Base-by-base conservation (phyloP, 139 green algal species). In the Desmodesmus armatus region DNA sequence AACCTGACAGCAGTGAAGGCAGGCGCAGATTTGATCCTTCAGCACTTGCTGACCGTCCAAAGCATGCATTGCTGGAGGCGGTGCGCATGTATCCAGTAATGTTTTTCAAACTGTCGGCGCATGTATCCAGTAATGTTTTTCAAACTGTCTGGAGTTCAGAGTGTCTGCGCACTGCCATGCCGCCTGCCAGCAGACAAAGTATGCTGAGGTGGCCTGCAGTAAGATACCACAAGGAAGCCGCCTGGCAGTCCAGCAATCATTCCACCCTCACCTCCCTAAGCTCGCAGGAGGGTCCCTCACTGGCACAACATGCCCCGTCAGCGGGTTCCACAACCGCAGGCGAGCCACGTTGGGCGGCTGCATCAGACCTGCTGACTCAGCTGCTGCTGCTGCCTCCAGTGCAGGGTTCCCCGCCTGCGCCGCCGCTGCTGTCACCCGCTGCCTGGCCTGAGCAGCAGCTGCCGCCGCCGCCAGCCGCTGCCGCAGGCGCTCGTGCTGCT, bases 281-380 rank as follows among this genome's bases (percentile, higher is more conserved):
- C 73, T 94, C 90, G 13, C 85, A 89, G 5, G 88, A 85, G 81
- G 31, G 78, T 94, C 91, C 63, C 88, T 90, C 3, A 88, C 78
- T 35, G 75, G 75, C 23, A 81, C 81, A 60, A 81, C 87, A 3
- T 37, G 65, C 49, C 90, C 91, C 3, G 69, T 90, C 41, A 93
- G 53, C 13, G 91, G 91, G 79, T 94, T 93, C 91, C 91, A 94
- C 77, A 94, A 70, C 67, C 88, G 84, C 86, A 93, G 86, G 84
- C 87, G 60, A 0, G n/a, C 13, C 58, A 86, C 81, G 35, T 90
- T 78, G 55, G 89, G 75, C 9, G 75, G 53, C 39, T 37, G 51
- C 19, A 53, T 33, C 5, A 3, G 31, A 23, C 27, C 29, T 33
- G 75, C 44, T 47, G 47, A 44, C 35, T 33, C 66, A 23, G 49